Base-by-base conservation (phyloP, 83 land plant genomes). In the Picea mariana region DNA sequence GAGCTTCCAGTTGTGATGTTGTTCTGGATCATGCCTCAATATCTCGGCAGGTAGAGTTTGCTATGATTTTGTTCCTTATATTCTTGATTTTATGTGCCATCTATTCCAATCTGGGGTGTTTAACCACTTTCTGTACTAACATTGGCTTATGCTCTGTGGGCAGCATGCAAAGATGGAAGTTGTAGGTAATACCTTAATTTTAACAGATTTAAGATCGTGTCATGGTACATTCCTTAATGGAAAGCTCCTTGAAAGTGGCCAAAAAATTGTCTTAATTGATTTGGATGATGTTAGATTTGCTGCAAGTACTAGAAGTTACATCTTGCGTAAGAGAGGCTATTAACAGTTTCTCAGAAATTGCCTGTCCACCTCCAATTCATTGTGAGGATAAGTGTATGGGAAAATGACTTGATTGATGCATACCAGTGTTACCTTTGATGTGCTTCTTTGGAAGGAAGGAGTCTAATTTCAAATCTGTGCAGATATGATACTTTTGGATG, bases 11-110 rank as follows among this genome's bases (percentile, higher is more conserved):
- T 15, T 83, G 88, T 27, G 73, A 83, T 79, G 82, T 86, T 40
- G 61, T 86, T 8, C 52, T 86, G 40, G 88, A 83, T 68, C 88
- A 86, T 72, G 79, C 82, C 38, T 86, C 88, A 64, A 86, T 86
- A 40, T 86, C 88, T 69, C 82, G 88, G 23, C 79, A 84, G 88
- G 88, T 86, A 31, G 61, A 9, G 6, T 66, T 62, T 77, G 21
- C 62, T 52, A 52, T 11, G 17, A 75, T 4, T 1, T 21, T 75
- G 23, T 23, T 23, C 21, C 6, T 3, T 75, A 4, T 3, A 6
- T 13, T 73, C 12, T 75, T 75, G 20, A 21, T 75, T 75, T 52
- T 23, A 11, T 27, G 4, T 42, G 58, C 11, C 21, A 49, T 23
- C 27, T 52, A 73, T 44, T 68, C 42, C 17, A 13, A 27, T 27